These are phyloP conservation scores for Primulina tabacum DNA, from an alignment of 257 asterid genomes.

Conservation along the genomic window DNA sequence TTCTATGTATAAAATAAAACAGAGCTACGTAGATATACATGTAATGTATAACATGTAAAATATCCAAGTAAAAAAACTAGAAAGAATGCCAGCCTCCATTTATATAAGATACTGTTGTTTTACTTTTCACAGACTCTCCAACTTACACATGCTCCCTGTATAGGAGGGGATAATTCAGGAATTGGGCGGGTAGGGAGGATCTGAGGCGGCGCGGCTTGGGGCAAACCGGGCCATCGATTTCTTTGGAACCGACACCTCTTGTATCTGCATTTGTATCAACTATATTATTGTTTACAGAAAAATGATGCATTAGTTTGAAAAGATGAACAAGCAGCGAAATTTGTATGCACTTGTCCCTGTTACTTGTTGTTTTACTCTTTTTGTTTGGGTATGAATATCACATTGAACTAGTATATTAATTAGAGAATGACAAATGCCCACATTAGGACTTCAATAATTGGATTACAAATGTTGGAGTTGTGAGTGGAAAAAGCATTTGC, in stretches of 20 bases:
- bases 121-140: not conserved
- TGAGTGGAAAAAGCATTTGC: slow-evolving; percentile 24
- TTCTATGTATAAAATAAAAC: too few relatives aligned
- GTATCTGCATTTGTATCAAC: slow-evolving; percentile 28
- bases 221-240: slow-evolving; percentile 41
- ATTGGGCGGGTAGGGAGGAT: slow-evolving; percentile 43
- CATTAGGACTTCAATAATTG: not conserved
- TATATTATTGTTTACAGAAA: slow-evolving; percentile 36
- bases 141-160: slow-evolving; percentile 40
- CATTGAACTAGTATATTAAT: not conserved
- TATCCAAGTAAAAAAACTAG: too few relatives aligned
- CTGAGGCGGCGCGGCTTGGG: slow-evolving; percentile 63
- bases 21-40: too few relatives aligned
- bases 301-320: slow-evolving; percentile 41
- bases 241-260: slow-evolving; percentile 24
- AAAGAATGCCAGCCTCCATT: too few relatives aligned
- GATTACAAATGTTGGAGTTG: slow-evolving; percentile 12
- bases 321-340: not conserved
- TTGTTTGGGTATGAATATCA: not conserved
- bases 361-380: not conserved
- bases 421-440: not conserved
- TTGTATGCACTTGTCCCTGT: not conserved
- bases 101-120: not conserved
- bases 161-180: slow-evolving; percentile 32
- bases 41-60: too few relatives aligned